A percentile compares a stretch with the other conserved stretches of the same genome.
Evolutionary conservation across 306 rosid genomes (phyloP).

Genomic region (Cicer pinnatifidum): DNA sequence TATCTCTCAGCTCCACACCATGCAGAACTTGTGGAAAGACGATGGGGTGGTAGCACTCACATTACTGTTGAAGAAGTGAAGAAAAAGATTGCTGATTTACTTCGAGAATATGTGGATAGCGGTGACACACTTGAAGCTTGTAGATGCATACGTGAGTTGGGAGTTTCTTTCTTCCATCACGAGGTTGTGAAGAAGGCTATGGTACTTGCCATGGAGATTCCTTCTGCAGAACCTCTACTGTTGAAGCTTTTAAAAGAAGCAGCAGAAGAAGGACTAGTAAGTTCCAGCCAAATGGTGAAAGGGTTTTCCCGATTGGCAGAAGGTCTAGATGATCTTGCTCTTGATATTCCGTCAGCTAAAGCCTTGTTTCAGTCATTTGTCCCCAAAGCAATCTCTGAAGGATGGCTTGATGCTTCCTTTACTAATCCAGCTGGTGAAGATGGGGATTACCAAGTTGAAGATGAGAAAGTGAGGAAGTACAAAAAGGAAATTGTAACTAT

Average conservation of each 20-base stretch:
- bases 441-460: constrained; percentile 62
- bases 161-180: constrained; percentile 94
- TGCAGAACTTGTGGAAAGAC: constrained; percentile 94
- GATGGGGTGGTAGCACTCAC: constrained; percentile 99
- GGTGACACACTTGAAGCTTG: constrained; percentile 91
- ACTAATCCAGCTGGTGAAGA: constrained; percentile 61
- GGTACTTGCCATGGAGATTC: constrained; percentile 83
- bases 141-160: constrained; percentile 88
- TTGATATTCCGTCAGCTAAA: constrained; percentile 91
- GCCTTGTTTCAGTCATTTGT: constrained; percentile 66
- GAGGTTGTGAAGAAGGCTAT: constrained; percentile 98
- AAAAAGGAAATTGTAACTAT: constrained; percentile 84
- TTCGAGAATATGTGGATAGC: constrained; percentile 81
- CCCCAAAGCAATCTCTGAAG: constrained; percentile 80
- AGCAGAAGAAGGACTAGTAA: constrained; percentile 90
- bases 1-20: constrained; percentile 99
- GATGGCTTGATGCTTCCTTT: constrained; percentile 94
- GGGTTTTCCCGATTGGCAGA: constrained; percentile 92
- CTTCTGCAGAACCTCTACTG: constrained; percentile 69
- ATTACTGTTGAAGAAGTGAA: constrained; percentile 93
- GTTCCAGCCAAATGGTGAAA: constrained; percentile 97
- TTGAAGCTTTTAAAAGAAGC: constrained; percentile 85
- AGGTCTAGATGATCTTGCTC: constrained; percentile 96
- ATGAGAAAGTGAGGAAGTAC: constrained; percentile 68
- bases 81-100: constrained; percentile 80